Evolutionary conservation across 2,329 filamentous ascomycete genomes (phyloP).

Genomic region (Rhinocladiella similis): DNA sequence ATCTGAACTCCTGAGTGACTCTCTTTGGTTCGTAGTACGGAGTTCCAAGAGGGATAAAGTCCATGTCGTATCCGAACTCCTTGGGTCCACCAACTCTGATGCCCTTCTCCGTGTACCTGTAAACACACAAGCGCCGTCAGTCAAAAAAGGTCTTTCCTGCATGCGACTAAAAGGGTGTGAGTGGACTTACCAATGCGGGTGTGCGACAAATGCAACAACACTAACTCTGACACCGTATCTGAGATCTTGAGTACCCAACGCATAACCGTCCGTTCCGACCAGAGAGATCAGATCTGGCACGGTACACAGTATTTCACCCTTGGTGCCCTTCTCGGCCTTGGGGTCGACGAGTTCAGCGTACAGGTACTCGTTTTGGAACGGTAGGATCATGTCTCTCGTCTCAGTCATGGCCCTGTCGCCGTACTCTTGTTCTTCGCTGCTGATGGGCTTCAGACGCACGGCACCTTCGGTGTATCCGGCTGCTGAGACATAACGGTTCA

Average conservation of each 20-base stretch:
- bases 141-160: not conserved
- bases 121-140: not conserved
- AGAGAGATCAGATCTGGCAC: constrained; percentile 35
- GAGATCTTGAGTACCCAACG: constrained; percentile 30
- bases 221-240: constrained; percentile 54
- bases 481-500: constrained; percentile 39
- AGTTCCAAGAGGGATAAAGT: constrained; percentile 16
- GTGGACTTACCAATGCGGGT: constrained; percentile 54
- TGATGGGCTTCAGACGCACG: constrained; percentile 32
- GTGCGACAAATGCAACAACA: constrained; percentile 56
- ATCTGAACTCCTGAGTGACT: constrained; percentile 15
- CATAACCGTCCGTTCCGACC: constrained; percentile 21
- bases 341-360: constrained; percentile 28
- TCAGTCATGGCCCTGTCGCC: constrained; percentile 12
- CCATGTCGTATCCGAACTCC: constrained; percentile 16
- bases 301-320: constrained; percentile 30
- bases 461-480: constrained; percentile 42
- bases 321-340: constrained; percentile 6
- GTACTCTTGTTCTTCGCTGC: constrained; percentile 27
- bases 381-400: constrained; percentile 22
- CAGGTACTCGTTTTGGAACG: constrained; percentile 33
- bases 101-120: constrained; percentile 10
- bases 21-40: constrained; percentile 19
- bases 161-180: not conserved
- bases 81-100: constrained; percentile 11